Conservation (phyloP, 768 basidiomycete species). For the Tylopilus sp. region DNA sequence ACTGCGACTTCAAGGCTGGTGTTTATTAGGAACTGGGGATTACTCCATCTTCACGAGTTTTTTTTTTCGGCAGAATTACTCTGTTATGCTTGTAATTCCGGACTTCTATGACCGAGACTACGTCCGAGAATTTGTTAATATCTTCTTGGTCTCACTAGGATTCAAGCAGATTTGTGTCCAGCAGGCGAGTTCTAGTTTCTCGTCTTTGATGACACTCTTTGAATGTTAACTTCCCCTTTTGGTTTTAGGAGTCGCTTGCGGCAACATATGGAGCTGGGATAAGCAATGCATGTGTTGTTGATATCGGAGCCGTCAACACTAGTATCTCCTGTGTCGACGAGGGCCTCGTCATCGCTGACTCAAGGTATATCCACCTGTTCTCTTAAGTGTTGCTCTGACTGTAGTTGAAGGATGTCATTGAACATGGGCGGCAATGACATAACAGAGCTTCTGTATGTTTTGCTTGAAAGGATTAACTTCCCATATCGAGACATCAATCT, state of each 20-base stretch:
- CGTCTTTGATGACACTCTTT: background rate
- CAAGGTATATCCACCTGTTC: constrained; percentile 54
- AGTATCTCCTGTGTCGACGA: constrained; percentile 94
- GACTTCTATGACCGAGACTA: constrained; percentile 88
- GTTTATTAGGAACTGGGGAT: background rate
- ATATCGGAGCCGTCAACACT: constrained; percentile 83
- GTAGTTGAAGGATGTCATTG: constrained; percentile 58
- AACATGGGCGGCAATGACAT: constrained; percentile 95
- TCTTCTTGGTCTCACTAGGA: constrained; percentile 75
- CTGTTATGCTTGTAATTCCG: constrained; percentile 84
- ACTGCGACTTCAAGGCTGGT: constrained; percentile 58
- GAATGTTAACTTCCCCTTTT: background rate
- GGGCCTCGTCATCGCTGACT: constrained; percentile 82
- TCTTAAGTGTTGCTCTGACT: constrained; percentile 2
- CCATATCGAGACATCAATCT: constrained; percentile 87
- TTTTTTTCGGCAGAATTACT: constrained; percentile 67
- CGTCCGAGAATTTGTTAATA: constrained; percentile 69
- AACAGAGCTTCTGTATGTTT: constrained; percentile 79
- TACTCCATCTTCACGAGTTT: background rate
- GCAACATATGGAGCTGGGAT: constrained; percentile 96
- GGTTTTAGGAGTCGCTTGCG: constrained; percentile 76
- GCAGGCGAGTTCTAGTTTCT: constrained; percentile 50
- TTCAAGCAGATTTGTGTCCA: constrained; percentile 93
- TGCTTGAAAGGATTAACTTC: constrained; percentile 78
- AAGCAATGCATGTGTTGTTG: constrained; percentile 92